Evolutionary conservation across 2,329 filamentous ascomycete genomes (phyloP).

Genomic region (Zarea fungicola): DNA sequence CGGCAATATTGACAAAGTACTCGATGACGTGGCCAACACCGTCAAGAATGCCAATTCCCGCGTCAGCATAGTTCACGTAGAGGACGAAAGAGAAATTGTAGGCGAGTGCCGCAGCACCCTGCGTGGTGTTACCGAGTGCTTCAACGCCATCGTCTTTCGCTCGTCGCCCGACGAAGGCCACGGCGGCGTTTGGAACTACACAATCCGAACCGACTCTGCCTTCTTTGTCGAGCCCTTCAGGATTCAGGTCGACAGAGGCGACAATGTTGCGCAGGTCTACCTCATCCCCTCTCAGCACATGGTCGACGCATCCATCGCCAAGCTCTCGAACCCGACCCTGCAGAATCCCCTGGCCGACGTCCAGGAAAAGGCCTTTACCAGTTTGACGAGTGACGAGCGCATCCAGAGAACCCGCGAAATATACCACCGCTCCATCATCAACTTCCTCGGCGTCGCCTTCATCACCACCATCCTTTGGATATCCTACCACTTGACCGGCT

Average conservation of each 20-base stretch:
- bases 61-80: conserved; percentile 50
- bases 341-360: conserved; percentile 30
- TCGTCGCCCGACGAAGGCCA: conserved; percentile 68
- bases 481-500: conserved; percentile 80
- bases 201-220: conserved; percentile 68
- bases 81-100: conserved; percentile 52
- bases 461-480: conserved; percentile 76
- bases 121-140: conserved; percentile 65
- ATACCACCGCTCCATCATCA: conserved; percentile 68
- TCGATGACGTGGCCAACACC: conserved; percentile 55
- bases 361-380: conserved; percentile 73
- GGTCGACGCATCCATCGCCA: conserved; percentile 68
- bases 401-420: conserved; percentile 57
- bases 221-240: conserved; percentile 51
- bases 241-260: conserved; percentile 57
- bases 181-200: conserved; percentile 76
- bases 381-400: conserved; percentile 61
- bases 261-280: conserved; percentile 74
- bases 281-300: conserved; percentile 73
- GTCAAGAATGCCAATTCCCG: conserved; percentile 49
- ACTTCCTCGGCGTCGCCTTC: conserved; percentile 73
- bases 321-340: conserved; percentile 38
- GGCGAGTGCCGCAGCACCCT: conserved; percentile 59
- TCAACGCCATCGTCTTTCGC: conserved; percentile 67
- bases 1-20: conserved; percentile 68